phyloP scores from a whole-genome alignment of 352 stramenopile genomes.

The Phytophthora niederhauseri region DNA sequence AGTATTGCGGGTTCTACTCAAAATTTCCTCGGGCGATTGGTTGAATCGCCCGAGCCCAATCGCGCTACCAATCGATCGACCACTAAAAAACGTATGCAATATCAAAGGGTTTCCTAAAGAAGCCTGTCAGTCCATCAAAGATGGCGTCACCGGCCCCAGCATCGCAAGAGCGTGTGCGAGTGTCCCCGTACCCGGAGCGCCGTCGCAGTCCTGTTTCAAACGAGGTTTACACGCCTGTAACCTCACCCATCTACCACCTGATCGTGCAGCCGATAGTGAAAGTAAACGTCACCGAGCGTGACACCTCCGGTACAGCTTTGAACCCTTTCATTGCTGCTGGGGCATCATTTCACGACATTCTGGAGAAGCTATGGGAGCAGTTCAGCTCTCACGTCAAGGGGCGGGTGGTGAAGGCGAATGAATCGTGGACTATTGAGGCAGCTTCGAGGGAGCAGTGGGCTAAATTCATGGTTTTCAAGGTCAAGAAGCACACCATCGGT shows the following conservation, averaged over 20 bases:
- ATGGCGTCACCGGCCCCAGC: not conserved
- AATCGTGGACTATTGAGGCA: not conserved
- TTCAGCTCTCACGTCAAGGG: not conserved
- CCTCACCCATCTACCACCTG: not conserved
- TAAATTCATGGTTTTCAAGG: slow-evolving; percentile 1
- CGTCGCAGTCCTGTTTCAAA: not conserved
- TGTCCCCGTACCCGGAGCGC: not conserved
- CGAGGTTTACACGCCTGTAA: not conserved
- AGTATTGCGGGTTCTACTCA: not conserved
- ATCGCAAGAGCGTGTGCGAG: not conserved
- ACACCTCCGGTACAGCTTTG: not conserved
- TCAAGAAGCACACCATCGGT: too few relatives aligned
- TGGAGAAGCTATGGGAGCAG: not conserved
- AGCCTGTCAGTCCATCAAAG: not conserved
- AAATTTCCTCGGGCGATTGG: not conserved
- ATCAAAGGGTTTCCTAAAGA: not conserved
- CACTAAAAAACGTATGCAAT: not conserved
- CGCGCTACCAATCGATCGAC: not conserved
- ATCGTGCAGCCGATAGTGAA: not conserved
- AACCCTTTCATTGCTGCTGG: not conserved
- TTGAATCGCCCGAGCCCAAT: not conserved
- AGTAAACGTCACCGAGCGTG: not conserved
- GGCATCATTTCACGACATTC: not conserved
- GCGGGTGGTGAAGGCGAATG: not conserved
- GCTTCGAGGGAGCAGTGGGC: not conserved